Base-by-base conservation (phyloP, 345 rosid species). In the Angophora floribunda region DNA sequence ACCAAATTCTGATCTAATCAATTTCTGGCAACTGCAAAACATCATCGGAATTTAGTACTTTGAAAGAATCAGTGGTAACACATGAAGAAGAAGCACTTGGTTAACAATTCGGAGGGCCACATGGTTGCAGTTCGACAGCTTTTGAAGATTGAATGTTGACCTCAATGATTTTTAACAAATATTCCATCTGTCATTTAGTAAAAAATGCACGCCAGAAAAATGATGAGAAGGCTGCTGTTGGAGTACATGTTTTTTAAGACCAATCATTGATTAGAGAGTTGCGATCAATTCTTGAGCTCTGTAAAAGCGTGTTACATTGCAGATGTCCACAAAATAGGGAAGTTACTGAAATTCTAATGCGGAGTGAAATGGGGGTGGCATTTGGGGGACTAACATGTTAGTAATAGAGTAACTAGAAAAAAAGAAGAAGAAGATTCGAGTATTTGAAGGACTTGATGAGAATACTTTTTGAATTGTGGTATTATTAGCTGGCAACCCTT, bases 21-120 rank as follows among this genome's bases (percentile, higher is more conserved):
- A 5, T 11, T 59, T 59, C 1, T 0, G 0, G 1, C 15, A 11
- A 59, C 0, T 11, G 0, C 30, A 59, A 11, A 59, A 59, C 7
- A 11, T 5, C 14, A 59, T 59, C 0, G 4, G 0, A 59, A 59
- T 59, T 2, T 0, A 10, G 1, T 4, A 26, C 9, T 59, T 59
- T 1, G 0, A 26, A 26, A 59, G 30, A 10, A 59, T 59, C 0
- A 0, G 3, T 11, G 30, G 65, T 59, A 2, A 59, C 30, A 2
- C 65, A 59, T 0, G 0, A 26, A 59, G 14, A 2, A 59, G 3
- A 10, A 59, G 3, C 65, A 59, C 30, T 26, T 26, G 1, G 0
- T 59, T 26, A 59, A 59, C 0, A 1, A 10, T 1, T 24, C 24
- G 65, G 0, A 59, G 30, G 14, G 30, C 0, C n/a, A 59, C 30